A percentile compares a stretch with the other conserved stretches of the same genome.
Evolutionary conservation across 2,329 filamentous ascomycete genomes (phyloP).

Genomic region (Aspergillus quadricinctus): DNA sequence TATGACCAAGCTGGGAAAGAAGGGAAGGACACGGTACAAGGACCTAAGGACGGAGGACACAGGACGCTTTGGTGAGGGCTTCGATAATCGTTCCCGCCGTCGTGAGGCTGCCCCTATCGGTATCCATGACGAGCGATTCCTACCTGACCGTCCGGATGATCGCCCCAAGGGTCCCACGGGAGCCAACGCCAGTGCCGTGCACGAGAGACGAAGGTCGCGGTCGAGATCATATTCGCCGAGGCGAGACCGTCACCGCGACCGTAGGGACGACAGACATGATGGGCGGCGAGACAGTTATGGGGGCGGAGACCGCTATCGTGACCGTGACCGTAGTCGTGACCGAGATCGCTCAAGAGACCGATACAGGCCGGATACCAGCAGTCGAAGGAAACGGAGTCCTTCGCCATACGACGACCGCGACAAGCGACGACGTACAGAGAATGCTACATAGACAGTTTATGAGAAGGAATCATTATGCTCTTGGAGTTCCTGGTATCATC

Average conservation of each 20-base stretch:
- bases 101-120: slow-evolving; percentile 33
- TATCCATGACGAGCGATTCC: slow-evolving; percentile 44
- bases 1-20: slow-evolving; percentile 88
- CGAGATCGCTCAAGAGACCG: slow-evolving; percentile 46
- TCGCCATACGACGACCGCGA: slow-evolving; percentile 41
- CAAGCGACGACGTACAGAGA: slow-evolving; percentile 37
- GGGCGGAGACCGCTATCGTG: slow-evolving; percentile 46
- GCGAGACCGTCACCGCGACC: slow-evolving; percentile 37
- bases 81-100: slow-evolving; percentile 22
- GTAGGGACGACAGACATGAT: slow-evolving; percentile 27
- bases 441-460: slow-evolving; percentile 15
- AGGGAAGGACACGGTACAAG: slow-evolving; percentile 83
- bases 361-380: slow-evolving; percentile 40
- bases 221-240: slow-evolving; percentile 52
- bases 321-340: slow-evolving; percentile 32
- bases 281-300: too few species aligned
- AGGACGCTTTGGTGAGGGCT: slow-evolving; percentile 64
- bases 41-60: slow-evolving; percentile 90
- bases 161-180: slow-evolving; percentile 38
- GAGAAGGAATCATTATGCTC: slow-evolving; percentile 6
- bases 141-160: slow-evolving; percentile 40
- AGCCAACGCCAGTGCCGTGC: slow-evolving; percentile 43
- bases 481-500: slow-evolving; percentile 19
- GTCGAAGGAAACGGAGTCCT: slow-evolving; percentile 38
- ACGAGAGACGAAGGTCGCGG: slow-evolving; percentile 32